These are phyloP conservation scores for Mortierella sp. DNA, from an alignment of 371 early-diverging fungal species.

Conservation along the genomic window DNA sequence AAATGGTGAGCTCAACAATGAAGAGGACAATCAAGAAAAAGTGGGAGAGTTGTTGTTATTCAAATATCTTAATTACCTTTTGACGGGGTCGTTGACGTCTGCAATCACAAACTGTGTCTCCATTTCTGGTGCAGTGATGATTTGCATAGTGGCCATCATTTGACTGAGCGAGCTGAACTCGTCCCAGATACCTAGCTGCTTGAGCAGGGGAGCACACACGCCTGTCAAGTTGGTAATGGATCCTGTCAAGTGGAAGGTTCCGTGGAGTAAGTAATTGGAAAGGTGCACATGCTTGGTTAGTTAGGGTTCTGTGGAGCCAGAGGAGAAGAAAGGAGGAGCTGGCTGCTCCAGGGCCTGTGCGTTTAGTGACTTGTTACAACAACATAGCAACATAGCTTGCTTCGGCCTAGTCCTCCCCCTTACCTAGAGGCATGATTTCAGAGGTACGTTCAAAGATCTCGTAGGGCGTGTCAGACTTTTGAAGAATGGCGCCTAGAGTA, in stretches of 20 bases:
- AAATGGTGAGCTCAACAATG: not conserved
- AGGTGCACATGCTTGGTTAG: not conserved
- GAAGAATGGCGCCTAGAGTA: not conserved
- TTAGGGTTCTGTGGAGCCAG: no score
- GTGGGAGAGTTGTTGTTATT: no score
- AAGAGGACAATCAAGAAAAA: no score
- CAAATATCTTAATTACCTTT: not conserved
- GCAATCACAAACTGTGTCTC: not conserved
- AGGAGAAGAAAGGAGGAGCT: no score
- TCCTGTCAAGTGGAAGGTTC: not conserved
- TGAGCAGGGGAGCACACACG: not conserved
- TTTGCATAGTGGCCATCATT: not conserved
- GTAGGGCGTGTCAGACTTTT: not conserved
- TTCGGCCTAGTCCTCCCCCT: no score
- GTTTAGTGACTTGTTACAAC: not conserved
- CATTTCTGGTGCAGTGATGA: not conserved
- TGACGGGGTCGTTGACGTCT: not conserved
- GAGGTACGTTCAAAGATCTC: not conserved
- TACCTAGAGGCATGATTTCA: not conserved
- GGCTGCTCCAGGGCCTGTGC: no score
- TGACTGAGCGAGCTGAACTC: not conserved
- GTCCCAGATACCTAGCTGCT: not conserved
- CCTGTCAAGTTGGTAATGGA: not conserved
- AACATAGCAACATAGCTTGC: no score
- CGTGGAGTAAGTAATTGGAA: not conserved